Conservation (phyloP, 179 eudicot species). For the Actinidia polygama region DNA sequence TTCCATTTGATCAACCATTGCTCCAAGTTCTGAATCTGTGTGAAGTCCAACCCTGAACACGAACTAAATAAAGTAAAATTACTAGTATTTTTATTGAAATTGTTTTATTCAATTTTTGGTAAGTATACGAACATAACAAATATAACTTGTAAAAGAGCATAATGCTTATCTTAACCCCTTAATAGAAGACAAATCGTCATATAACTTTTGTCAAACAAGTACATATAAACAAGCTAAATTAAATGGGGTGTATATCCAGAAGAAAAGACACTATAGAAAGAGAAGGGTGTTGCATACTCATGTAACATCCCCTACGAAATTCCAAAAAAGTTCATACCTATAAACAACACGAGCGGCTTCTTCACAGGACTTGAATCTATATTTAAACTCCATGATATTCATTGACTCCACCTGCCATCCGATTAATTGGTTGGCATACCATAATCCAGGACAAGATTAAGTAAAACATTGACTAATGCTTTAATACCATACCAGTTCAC, state of each 20-base stretch:
- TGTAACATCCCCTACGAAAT: neutral
- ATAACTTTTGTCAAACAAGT: neutral
- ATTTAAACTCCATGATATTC: constrained; percentile 95
- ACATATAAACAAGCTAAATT: neutral
- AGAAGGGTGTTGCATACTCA: neutral
- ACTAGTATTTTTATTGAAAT: neutral
- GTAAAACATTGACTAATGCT: constrained; percentile 2
- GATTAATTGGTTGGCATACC: constrained; percentile 4
- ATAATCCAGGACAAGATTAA: neutral
- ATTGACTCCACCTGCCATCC: constrained; percentile 84
- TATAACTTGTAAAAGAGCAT: neutral
- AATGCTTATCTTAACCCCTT: neutral
- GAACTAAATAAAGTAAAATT: neutral
- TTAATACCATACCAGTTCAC: constrained; percentile 65
- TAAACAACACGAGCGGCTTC: constrained; percentile 77
- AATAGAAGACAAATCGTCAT: neutral
- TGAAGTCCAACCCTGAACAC: constrained; percentile 91
- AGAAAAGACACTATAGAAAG: too few species aligned
- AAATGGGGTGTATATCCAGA: neutral
- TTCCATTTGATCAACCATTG: constrained; percentile 81
- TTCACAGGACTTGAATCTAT: constrained; percentile 64
- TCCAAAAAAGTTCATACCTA: constrained; percentile 53
- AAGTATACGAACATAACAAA: neutral
- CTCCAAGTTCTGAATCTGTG: constrained; percentile 70
- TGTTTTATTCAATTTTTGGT: neutral